A percentile compares a stretch with the other conserved stretches of the same genome.
phyloP scores from a whole-genome alignment of 2,329 filamentous ascomycete species.

The Zymoseptoria pseudotritici region DNA sequence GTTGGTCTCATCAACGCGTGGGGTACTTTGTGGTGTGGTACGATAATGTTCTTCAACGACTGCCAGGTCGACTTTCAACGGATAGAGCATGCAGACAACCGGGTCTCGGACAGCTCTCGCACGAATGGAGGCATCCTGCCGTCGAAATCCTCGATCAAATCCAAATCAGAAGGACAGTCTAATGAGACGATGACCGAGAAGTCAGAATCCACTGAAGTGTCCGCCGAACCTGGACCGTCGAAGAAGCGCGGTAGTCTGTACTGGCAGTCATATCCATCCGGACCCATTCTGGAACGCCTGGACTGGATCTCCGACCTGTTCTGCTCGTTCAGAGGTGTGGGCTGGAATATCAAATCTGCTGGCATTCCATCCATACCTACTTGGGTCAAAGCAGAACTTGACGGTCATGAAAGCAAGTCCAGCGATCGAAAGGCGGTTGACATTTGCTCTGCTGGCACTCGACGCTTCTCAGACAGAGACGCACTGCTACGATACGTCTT shows the following conservation, averaged over 20 bases:
- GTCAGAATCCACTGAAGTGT: neutral
- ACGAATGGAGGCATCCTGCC: constrained; percentile 1
- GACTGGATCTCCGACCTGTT: constrained; percentile 53
- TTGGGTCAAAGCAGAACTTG: constrained; percentile 33
- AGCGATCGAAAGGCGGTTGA: neutral
- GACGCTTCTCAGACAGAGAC: constrained; percentile 29
- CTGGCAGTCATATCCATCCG: constrained; percentile 49
- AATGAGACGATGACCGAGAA: neutral
- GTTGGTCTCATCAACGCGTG: constrained; percentile 49
- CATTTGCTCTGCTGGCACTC: constrained; percentile 30
- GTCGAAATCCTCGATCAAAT: neutral
- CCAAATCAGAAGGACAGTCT: constrained; percentile 5
- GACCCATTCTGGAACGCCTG: constrained; percentile 44
- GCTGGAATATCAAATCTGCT: constrained; percentile 52
- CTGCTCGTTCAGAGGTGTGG: constrained; percentile 51
- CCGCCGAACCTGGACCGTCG: constrained; percentile 2
- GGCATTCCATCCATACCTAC: constrained; percentile 40
- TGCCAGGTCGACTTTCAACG: constrained; percentile 48
- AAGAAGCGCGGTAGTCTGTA: constrained; percentile 25
- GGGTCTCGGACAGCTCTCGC: neutral
- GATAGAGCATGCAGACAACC: constrained; percentile 39
- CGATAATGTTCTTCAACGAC: constrained; percentile 50
- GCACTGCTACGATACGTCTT: constrained; percentile 30
- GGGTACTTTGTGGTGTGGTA: constrained; percentile 47
- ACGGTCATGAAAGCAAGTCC: constrained; percentile 16